These are phyloP conservation scores for Leishmania turanica DNA, from an alignment of 208 protist genomes.

Conservation along the genomic window DNA sequence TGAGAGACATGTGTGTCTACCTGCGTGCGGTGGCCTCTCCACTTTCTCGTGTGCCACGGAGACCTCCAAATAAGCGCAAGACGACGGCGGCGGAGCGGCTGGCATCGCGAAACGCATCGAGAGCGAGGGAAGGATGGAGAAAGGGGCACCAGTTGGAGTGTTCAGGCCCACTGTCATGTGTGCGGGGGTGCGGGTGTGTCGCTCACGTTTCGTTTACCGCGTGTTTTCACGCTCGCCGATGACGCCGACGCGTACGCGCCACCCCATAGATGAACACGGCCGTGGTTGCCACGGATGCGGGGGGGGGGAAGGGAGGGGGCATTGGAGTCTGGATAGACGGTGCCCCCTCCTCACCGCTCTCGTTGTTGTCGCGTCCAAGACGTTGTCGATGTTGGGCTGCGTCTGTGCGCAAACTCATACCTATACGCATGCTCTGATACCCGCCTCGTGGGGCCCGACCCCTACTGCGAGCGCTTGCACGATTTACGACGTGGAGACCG, in stretches of 20 bases:
- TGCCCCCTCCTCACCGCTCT: neutral
- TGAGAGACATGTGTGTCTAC: neutral
- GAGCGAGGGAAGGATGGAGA: neutral
- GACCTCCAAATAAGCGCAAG: neutral
- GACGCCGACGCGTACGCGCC: neutral
- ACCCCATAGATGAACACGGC: neutral
- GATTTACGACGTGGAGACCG: constrained; percentile 5
- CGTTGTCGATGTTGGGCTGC: neutral
- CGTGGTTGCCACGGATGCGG: neutral
- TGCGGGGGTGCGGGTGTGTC: neutral
- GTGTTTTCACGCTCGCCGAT: neutral
- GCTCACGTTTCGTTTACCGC: neutral
- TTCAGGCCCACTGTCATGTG: neutral
- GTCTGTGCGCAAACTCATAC: neutral
- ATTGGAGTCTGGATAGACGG: neutral
- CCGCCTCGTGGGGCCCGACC: neutral
- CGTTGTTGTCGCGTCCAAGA: neutral
- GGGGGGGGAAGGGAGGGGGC: neutral
- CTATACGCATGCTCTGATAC: neutral
- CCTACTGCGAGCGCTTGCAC: neutral
- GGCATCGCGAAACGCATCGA: neutral
- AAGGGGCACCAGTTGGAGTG: neutral
- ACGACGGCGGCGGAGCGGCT: neutral
- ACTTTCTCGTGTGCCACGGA: neutral
- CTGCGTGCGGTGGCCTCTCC: neutral